Conservation (phyloP, 371 early-diverging fungal species). For the Rhizopus sp. region DNA sequence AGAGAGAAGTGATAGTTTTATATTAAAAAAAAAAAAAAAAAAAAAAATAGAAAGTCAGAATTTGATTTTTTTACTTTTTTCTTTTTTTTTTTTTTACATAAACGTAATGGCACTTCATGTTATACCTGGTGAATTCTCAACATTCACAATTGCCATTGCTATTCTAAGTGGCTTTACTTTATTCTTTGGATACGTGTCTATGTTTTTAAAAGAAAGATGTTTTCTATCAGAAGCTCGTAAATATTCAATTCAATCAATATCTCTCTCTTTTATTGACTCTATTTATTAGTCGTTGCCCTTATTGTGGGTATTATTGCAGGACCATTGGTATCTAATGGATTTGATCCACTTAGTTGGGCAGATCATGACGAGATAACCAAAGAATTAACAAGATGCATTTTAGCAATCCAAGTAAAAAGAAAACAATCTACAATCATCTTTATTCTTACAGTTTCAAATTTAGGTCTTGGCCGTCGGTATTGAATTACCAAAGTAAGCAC, state of each 20-base stretch:
- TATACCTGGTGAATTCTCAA: constrained; percentile 52
- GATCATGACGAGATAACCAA: constrained; percentile 58
- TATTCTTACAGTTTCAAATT: constrained; percentile 6
- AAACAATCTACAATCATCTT: constrained; percentile 2
- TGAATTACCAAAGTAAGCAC: constrained; percentile 69
- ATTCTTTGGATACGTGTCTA: constrained; percentile 86
- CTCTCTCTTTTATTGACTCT: neutral
- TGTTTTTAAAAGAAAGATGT: constrained; percentile 88
- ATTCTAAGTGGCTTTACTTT: constrained; percentile 85
- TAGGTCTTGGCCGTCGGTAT: constrained; percentile 89
- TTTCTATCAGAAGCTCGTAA: constrained; percentile 89
- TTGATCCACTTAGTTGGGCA: constrained; percentile 61
- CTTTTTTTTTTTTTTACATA: constrained; percentile 1
- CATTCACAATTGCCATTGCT: constrained; percentile 54
- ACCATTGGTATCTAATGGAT: constrained; percentile 63
- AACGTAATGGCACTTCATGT: constrained; percentile 19
- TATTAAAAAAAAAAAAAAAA: too few species aligned
- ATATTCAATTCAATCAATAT: neutral
- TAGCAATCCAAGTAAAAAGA: constrained; percentile 74
- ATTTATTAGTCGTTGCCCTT: constrained; percentile 73
- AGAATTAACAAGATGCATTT: constrained; percentile 75
- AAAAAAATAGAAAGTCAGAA: too few species aligned
- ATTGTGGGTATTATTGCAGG: constrained; percentile 90
- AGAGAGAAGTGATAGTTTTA: too few species aligned
- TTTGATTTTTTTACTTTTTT: too few species aligned